Conservation (phyloP, 371 early-diverging fungal genomes). For the Saksenaea oblongispora region DNA sequence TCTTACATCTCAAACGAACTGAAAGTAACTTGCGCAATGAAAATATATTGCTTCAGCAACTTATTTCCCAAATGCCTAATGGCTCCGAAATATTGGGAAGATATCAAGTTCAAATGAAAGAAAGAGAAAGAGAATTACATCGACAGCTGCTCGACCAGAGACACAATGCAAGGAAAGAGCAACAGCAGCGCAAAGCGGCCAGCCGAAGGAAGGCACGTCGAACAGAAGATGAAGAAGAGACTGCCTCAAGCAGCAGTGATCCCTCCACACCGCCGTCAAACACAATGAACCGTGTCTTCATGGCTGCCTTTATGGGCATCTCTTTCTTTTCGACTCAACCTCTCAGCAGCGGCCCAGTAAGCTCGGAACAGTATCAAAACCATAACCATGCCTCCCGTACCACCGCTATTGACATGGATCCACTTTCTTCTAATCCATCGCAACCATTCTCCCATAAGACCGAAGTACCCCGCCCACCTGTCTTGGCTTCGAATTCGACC, state of each 20-base stretch:
- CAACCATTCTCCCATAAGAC: background rate
- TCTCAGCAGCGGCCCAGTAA: constrained; percentile 34
- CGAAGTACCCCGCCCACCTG: background rate
- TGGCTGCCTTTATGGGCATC: constrained; percentile 47
- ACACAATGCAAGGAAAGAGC: constrained; percentile 25
- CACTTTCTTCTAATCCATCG: background rate
- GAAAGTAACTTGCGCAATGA: constrained; percentile 59
- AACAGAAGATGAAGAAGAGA: constrained; percentile 27
- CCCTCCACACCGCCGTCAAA: constrained; percentile 31
- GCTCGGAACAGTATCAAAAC: constrained; percentile 31
- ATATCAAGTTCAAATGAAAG: constrained; percentile 36
- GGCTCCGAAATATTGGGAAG: constrained; percentile 45
- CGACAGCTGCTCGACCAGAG: constrained; percentile 27
- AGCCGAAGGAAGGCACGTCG: background rate
- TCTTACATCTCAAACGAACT: constrained; percentile 69
- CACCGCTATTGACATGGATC: constrained; percentile 14
- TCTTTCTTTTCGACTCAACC: constrained; percentile 50
- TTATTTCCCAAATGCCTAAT: constrained; percentile 58
- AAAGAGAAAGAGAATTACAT: constrained; percentile 33
- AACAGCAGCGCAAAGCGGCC: constrained; percentile 28
- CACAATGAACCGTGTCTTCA: constrained; percentile 37
- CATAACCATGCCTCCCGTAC: constrained; percentile 45
- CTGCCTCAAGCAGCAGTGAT: constrained; percentile 27
- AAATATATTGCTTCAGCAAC: constrained; percentile 50
- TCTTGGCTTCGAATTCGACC: background rate